A percentile compares a stretch with the other conserved stretches of the same genome.
Conservation (phyloP, 345 rosid species). For the Dimocarpus longan region DNA sequence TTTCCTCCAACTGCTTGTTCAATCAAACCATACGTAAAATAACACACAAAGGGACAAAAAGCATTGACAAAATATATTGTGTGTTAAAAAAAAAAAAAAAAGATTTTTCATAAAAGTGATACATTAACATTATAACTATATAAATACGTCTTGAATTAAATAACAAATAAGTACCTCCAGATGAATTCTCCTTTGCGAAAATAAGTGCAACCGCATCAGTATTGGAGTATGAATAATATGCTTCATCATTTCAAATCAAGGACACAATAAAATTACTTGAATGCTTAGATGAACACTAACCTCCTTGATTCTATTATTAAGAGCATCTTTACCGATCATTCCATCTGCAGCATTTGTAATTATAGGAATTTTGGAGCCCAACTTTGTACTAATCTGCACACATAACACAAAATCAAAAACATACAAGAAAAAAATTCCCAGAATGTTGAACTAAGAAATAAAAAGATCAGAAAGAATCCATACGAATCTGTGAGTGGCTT, state of each 20-base stretch:
- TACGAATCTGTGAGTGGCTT: conserved; percentile 29
- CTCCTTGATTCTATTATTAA: conserved; percentile 21
- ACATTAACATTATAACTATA: neutral
- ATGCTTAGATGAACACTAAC: conserved; percentile 11
- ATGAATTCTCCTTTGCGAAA: conserved; percentile 36
- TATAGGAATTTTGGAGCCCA: conserved; percentile 28
- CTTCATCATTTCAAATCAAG: neutral
- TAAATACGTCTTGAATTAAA: neutral
- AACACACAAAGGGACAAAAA: too few species aligned
- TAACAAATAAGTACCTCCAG: conserved; percentile 20
- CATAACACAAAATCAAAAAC: neutral
- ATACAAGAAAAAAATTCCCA: too few species aligned
- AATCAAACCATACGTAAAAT: neutral
- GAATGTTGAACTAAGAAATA: too few species aligned
- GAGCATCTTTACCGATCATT: conserved; percentile 34
- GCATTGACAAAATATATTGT: too few species aligned
- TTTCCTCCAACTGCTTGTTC: conserved; percentile 32
- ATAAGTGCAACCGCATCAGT: conserved; percentile 46
- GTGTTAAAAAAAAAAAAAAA: too few species aligned
- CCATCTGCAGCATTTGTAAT: conserved; percentile 29
- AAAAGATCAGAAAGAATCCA: neutral
- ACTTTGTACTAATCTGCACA: conserved; percentile 18
- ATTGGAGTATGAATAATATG: neutral
- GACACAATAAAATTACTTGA: too few species aligned
- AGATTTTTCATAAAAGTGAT: too few species aligned